These are phyloP conservation scores for Ustilago shanxiensis DNA, from an alignment of 1,284 basidiomycete species.

Conservation along the genomic window DNA sequence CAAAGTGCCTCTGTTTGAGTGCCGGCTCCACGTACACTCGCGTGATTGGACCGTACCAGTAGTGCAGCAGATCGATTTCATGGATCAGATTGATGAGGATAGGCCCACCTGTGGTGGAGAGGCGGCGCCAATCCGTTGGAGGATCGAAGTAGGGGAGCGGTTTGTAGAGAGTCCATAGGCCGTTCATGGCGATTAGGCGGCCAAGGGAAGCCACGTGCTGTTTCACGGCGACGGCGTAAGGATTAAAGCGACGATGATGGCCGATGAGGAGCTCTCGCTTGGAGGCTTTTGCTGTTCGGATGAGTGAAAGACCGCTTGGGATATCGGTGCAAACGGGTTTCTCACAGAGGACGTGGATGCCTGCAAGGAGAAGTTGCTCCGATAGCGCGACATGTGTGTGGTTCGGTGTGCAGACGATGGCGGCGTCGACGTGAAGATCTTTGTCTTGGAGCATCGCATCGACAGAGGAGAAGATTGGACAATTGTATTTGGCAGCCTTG, in stretches of 20 bases:
- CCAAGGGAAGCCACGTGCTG: not conserved
- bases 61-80: not conserved
- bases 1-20: not conserved
- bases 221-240: not conserved
- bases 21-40: not conserved
- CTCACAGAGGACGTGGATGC: not conserved
- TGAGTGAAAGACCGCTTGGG: not conserved
- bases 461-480: not conserved
- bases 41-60: not conserved
- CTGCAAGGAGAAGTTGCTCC: not conserved
- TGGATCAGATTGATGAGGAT: not conserved
- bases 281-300: not conserved
- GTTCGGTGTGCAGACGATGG: not conserved
- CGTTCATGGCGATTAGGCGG: not conserved
- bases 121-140: not conserved
- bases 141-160: constrained; percentile 1
- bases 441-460: not conserved
- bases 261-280: not conserved
- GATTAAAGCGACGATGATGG: not conserved
- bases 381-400: not conserved
- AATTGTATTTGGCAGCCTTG: not conserved
- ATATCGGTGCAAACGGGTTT: constrained; percentile 1
- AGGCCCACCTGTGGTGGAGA: not conserved
- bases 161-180: not conserved
- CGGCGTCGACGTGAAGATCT: not conserved